Conservation (phyloP, 1,284 basidiomycete species). For the Coriolopsis trogii region DNA sequence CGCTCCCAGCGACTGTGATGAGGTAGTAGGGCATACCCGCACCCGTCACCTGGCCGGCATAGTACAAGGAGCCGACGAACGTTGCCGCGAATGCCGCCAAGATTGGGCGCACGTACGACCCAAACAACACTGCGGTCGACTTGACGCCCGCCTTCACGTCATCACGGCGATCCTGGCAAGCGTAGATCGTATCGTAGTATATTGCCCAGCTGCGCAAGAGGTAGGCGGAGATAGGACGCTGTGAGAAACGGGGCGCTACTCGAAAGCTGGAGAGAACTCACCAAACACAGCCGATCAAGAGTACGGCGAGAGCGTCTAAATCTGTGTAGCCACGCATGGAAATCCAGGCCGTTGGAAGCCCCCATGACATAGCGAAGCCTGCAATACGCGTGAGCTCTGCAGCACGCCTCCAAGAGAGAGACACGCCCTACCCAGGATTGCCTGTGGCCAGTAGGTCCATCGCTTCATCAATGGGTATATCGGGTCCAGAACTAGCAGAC, state of each 20-base stretch:
- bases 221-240: no score
- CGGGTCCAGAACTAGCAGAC: constrained; percentile 40
- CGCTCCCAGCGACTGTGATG: constrained; percentile 6
- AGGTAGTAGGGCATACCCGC: background rate
- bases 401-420: no score
- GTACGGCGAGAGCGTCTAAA: background rate
- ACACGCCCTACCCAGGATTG: constrained; percentile 49
- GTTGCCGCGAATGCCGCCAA: background rate
- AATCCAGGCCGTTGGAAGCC: constrained; percentile 4
- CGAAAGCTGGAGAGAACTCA: background rate
- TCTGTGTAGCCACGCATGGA: background rate
- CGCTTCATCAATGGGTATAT: constrained; percentile 50
- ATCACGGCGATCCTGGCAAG: constrained; percentile 7
- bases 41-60: background rate
- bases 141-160: constrained; percentile 7
- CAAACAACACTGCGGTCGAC: constrained; percentile 10
- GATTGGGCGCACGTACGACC: constrained; percentile 3
- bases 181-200: constrained; percentile 10
- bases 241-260: background rate
- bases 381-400: background rate
- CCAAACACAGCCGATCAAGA: constrained; percentile 11
- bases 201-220: constrained; percentile 6
- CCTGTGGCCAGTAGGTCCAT: constrained; percentile 59
- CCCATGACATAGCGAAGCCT: constrained; percentile 23
- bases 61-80: background rate